phyloP scores from a whole-genome alignment of 225 moss, liverwort and hornwort genomes.

The Rhytidiadelphus loreus region DNA sequence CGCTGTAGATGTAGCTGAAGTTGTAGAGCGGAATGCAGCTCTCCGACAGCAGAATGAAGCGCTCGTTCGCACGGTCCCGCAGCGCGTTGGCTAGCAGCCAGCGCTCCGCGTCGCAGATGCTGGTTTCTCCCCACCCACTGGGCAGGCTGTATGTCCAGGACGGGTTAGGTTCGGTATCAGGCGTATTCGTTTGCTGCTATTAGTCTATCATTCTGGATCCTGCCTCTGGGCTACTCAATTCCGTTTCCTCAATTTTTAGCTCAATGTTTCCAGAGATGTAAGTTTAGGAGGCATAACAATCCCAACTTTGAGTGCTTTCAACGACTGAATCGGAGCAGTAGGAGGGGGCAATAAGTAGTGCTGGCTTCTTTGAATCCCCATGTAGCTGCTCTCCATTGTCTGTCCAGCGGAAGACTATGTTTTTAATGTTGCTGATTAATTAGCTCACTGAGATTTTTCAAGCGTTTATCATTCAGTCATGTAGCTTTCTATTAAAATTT shows the following conservation, averaged over 20 bases:
- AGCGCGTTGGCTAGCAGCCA: conserved; percentile 64
- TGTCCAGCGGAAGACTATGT: neutral
- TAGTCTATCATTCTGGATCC: neutral
- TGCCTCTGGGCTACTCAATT: neutral
- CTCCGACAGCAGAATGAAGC: conserved; percentile 58
- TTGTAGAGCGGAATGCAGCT: conserved; percentile 63
- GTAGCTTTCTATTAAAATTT: neutral
- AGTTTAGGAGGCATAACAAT: neutral
- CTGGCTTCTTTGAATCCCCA: neutral
- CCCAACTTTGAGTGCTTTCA: neutral
- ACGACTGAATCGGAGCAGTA: neutral
- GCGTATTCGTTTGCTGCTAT: neutral
- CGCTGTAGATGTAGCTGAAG: conserved; percentile 37
- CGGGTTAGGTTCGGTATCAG: neutral
- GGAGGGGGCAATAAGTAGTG: no score
- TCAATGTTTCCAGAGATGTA: neutral
- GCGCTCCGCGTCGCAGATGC: conserved; percentile 39
- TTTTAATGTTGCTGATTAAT: neutral
- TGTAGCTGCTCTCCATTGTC: neutral
- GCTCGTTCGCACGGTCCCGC: conserved; percentile 50
- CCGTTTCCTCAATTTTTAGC: neutral
- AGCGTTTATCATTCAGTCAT: neutral
- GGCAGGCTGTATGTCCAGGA: neutral
- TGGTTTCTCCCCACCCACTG: conserved; percentile 19
- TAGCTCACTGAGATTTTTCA: neutral